Percentiles rank a stretch among this genome's conserved stretches.
Conservation (phyloP, 2,329 filamentous ascomycete genomes). For the Neopestalotiopsis sp. region DNA sequence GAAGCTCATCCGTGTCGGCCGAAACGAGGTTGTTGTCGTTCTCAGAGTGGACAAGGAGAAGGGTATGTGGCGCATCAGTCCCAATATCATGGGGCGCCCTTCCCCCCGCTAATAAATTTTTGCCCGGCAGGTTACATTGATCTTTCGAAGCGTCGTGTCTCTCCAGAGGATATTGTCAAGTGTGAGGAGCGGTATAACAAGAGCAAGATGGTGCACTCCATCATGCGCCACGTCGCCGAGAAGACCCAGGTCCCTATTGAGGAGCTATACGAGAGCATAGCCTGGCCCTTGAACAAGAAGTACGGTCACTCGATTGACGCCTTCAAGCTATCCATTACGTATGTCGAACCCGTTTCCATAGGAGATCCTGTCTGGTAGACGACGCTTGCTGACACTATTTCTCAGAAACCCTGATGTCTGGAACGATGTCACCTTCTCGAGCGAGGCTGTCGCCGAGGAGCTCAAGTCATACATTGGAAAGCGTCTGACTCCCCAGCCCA, state of each 20-base stretch:
- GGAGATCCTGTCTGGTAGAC: neutral
- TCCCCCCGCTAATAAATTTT: slow-evolving; percentile 27
- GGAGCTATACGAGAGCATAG: slow-evolving; percentile 90
- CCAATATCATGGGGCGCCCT: neutral
- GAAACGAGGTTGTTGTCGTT: slow-evolving; percentile 98
- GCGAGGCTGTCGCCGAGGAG: slow-evolving; percentile 83
- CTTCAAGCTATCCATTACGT: slow-evolving; percentile 99
- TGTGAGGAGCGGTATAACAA: slow-evolving; percentile 99
- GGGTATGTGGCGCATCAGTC: slow-evolving; percentile 52
- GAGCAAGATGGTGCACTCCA: slow-evolving; percentile 98
- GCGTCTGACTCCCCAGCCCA: slow-evolving; percentile 96
- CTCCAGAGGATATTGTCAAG: slow-evolving; percentile 95
- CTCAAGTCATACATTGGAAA: slow-evolving; percentile 96
- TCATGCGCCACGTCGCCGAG: slow-evolving; percentile 98
- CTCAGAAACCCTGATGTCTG: slow-evolving; percentile 90
- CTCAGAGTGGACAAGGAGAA: slow-evolving; percentile 99
- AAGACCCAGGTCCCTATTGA: slow-evolving; percentile 96
- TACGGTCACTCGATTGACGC: slow-evolving; percentile 96
- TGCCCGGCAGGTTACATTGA: slow-evolving; percentile 75
- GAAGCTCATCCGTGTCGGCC: slow-evolving; percentile 96
- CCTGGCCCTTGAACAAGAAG: slow-evolving; percentile 97
- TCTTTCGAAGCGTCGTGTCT: slow-evolving; percentile 97
- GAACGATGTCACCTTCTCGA: slow-evolving; percentile 91
- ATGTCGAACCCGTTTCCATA: slow-evolving; percentile 42
- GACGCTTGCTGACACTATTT: slow-evolving; percentile 22